Percentiles rank a stretch among this genome's conserved stretches.
Conservation (phyloP, 2,329 filamentous ascomycete genomes). For the Sarocladium strictum region DNA sequence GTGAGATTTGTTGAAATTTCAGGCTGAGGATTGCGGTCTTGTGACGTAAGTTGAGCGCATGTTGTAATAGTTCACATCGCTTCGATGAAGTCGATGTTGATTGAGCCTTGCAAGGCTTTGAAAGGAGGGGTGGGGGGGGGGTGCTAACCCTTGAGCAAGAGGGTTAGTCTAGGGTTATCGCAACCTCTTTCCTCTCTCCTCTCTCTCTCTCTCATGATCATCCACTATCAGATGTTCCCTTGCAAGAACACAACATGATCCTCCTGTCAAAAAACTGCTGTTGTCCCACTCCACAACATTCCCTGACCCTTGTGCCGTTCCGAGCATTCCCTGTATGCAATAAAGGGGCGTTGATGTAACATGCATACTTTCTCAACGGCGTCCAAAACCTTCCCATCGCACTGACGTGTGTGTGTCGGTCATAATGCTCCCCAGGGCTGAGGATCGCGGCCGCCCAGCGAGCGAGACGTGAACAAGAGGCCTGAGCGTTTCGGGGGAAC, state of each 20-base stretch:
- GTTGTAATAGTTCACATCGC: background rate
- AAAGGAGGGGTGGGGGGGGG: background rate
- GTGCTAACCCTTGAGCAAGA: background rate
- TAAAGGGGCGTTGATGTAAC: background rate
- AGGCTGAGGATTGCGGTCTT: background rate
- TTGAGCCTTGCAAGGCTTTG: background rate
- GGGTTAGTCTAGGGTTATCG: background rate
- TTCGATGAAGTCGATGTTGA: background rate
- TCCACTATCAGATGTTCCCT: too few species aligned
- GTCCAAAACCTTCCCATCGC: background rate
- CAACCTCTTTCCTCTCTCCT: background rate
- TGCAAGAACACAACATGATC: too few species aligned
- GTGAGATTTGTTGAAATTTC: background rate
- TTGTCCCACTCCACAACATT: too few species aligned
- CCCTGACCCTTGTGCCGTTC: too few species aligned
- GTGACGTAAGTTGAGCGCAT: background rate
- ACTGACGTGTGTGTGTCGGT: too few species aligned
- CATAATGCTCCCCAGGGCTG: conserved; percentile 4
- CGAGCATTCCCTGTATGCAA: too few species aligned
- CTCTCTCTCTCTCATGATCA: too few species aligned
- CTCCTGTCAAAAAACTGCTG: too few species aligned
- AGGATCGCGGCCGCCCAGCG: background rate
- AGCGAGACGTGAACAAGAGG: background rate
- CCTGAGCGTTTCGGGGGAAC: background rate
- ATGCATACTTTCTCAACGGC: background rate